A percentile compares a stretch with the other conserved stretches of the same genome.
Conservation (phyloP, 1,284 basidiomycete genomes). For the Heterobasidion irregulare region DNA sequence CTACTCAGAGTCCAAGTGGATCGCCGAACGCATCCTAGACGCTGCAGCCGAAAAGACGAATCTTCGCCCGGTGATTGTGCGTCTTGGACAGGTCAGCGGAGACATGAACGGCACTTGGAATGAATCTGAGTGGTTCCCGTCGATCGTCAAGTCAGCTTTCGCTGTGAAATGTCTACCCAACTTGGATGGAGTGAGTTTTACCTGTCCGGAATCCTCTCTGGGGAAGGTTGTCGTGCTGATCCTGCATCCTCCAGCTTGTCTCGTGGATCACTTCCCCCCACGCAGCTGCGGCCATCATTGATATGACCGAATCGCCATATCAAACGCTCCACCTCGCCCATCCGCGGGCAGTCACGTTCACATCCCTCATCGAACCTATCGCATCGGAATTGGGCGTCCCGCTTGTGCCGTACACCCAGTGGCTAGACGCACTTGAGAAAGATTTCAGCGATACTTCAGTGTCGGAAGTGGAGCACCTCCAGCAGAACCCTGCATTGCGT, state of each 20-base stretch:
- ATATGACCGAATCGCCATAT: slow-evolving; percentile 9
- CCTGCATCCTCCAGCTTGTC: slow-evolving; percentile 9
- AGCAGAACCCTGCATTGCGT: slow-evolving; percentile 21
- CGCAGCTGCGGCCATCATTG: slow-evolving; percentile 16
- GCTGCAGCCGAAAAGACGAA: slow-evolving; percentile 16
- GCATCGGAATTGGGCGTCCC: slow-evolving; percentile 15
- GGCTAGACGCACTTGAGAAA: slow-evolving; percentile 19
- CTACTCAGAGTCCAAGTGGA: slow-evolving; percentile 26
- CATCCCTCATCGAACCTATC: slow-evolving; percentile 12
- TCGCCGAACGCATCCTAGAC: slow-evolving; percentile 20
- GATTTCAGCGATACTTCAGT: slow-evolving; percentile 6
- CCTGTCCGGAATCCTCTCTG: background rate
- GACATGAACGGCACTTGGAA: slow-evolving; percentile 20
- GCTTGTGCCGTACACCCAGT: slow-evolving; percentile 19
- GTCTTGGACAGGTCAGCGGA: slow-evolving; percentile 21
- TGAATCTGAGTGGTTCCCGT: slow-evolving; percentile 21
- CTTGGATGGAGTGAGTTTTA: slow-evolving; percentile 14
- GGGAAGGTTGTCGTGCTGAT: background rate
- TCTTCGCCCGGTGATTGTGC: slow-evolving; percentile 16
- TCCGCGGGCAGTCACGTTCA: slow-evolving; percentile 18
- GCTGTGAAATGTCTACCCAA: slow-evolving; percentile 17
- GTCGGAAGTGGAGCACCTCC: slow-evolving; percentile 13
- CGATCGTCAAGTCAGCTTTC: slow-evolving; percentile 17
- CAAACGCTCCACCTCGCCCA: slow-evolving; percentile 19
- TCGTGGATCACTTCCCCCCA: slow-evolving; percentile 20